Percentiles rank a stretch among this genome's conserved stretches.
phyloP scores from a whole-genome alignment of 1,139 yeast species.

The Kodamaea derodonti region DNA sequence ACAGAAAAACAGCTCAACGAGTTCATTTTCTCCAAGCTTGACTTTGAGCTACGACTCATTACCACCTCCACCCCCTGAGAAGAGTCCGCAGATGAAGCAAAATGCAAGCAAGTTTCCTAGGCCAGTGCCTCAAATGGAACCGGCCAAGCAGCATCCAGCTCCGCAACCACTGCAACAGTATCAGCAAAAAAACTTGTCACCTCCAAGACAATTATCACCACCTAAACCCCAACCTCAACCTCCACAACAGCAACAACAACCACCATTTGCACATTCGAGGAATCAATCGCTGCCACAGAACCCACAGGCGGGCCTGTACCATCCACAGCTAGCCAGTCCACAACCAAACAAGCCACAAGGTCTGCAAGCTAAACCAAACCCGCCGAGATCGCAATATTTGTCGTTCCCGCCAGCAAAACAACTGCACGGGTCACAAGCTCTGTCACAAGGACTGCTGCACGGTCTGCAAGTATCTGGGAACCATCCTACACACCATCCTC shows the following conservation, averaged over 20 bases:
- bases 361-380: slow-evolving; percentile 6
- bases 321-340: slow-evolving; percentile 1
- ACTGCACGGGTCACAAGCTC: not conserved
- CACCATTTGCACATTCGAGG: slow-evolving; percentile 1
- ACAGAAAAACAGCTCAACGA: slow-evolving; percentile 1
- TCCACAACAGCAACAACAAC: not conserved
- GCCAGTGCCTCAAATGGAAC: not conserved
- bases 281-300: slow-evolving; percentile 2
- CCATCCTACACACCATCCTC: not conserved
- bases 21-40: not conserved
- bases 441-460: not conserved
- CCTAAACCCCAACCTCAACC: slow-evolving; percentile 1
- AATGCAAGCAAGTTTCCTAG: not conserved
- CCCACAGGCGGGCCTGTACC: not conserved
- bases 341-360: slow-evolving; percentile 3
- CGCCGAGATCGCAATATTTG: slow-evolving; percentile 3
- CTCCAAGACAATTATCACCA: slow-evolving; percentile 1
- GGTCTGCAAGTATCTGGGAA: not conserved
- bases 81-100: not conserved
- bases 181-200: slow-evolving; percentile 2
- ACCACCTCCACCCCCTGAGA: not conserved
- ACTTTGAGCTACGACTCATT: not conserved
- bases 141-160: not conserved
- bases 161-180: slow-evolving; percentile 3
- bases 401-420: slow-evolving; percentile 4